Evolutionary conservation across 169 alveolate species (phyloP).

Genomic region (Plasmodium cynomolgi): DNA sequence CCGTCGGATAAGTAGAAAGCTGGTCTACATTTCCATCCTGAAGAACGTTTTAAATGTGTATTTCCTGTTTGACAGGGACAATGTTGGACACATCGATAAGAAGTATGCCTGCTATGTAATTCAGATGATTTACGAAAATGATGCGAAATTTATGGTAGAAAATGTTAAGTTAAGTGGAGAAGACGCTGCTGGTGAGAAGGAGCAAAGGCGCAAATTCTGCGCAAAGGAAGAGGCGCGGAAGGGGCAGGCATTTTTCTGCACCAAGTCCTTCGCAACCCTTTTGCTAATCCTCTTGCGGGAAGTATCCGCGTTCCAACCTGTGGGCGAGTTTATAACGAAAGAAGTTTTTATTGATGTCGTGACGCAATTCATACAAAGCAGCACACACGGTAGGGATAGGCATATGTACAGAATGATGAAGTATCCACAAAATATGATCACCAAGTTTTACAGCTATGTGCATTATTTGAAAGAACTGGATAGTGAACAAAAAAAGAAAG

Average conservation of each 20-base stretch:
- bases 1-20: conserved; percentile 5
- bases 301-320: conserved; percentile 22
- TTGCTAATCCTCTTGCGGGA: conserved; percentile 22
- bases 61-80: conserved; percentile 59
- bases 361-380: neutral
- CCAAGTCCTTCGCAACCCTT: conserved; percentile 42
- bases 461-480: conserved; percentile 26
- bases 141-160: conserved; percentile 24
- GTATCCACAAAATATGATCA: conserved; percentile 51
- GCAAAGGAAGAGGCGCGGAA: neutral
- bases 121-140: conserved; percentile 60
- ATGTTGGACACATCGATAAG: conserved; percentile 42
- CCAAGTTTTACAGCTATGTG: conserved; percentile 59
- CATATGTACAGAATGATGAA: conserved; percentile 23
- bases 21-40: conserved; percentile 15
- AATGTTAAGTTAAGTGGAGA: conserved; percentile 42
- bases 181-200: neutral
- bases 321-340: conserved; percentile 33
- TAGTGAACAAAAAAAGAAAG: conserved; percentile 36
- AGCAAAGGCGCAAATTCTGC: neutral
- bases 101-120: conserved; percentile 60
- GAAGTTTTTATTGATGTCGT: conserved; percentile 23
- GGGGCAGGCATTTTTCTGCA: conserved; percentile 22
- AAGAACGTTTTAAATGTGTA: conserved; percentile 65
- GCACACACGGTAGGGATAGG: neutral